Evolutionary conservation across 805 yeast genomes (phyloP), one percentile per base, ranked within the genome.

Genomic region (Candida endomychidarum): DNA sequence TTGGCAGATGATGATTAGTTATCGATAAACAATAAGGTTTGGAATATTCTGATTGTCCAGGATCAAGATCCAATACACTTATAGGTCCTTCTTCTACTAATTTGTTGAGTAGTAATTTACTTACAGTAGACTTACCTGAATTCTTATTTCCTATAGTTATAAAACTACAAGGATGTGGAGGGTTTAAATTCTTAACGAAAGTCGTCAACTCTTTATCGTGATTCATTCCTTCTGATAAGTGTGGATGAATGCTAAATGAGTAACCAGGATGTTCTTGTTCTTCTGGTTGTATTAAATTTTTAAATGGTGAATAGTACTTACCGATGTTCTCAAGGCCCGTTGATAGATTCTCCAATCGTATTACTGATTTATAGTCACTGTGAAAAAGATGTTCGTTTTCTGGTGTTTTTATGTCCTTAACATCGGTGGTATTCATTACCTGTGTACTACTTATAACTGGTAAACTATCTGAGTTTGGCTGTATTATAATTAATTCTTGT

Each of bases 41-140:
- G 0, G 89, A 79, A 47, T 73, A 80, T 51, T 86, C 95, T 0
- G 95, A 80, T 55, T 89, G 96, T 0, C 95, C 96, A 0, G 96
- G 96, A 55, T 90, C 98, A 1, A 87, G 56, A 51, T 90, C 96
- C 28, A 90, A 49, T 26, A 80, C 74, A 15, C 74, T 69, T 2
- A 81, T 61, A 0, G 63, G 54, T 0, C 55, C 41, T 1, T 49
- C 43, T 4, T 51, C 50, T 3, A 77, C 52, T 1, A 79, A 49
- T 16, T 62, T 62, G 49, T 86, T 84, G 4, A 77, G 40, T 5
- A 87, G 55, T 2, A 77, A 45, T 46, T 78, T 74, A 9, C 80
- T 58, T 33, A 85, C 70, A 0, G 95, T 83, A 1, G 96, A 83
- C 53, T 89, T 89, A 1, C 97, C 97, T 1, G 87, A 74, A 46